Evolutionary conservation across 768 basidiomycete genomes (phyloP), one percentile per base, ranked within the genome.

Genomic region (Suillus subaureus): DNA sequence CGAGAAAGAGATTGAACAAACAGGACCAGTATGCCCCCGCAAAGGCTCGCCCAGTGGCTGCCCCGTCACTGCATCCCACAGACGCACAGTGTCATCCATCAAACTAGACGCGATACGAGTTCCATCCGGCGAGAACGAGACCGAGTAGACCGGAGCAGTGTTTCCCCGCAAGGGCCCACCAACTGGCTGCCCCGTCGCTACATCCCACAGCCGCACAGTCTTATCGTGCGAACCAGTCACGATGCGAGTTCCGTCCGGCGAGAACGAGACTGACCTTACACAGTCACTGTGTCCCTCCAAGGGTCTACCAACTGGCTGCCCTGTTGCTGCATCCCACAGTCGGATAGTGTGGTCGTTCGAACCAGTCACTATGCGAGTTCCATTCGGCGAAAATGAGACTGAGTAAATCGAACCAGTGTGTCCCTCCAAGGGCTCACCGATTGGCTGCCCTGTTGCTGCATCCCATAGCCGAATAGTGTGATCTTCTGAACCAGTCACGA

Each of bases 361-460:
- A 28, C 54, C 61, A 23, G 68, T 66, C 4, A 37, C 67, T n/a
- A 71, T 16, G 6, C 45, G 39, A 11, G 26, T 52, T 15, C 67
- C 67, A 56, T 68, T 61, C n/a, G 70, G 61, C 23, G 70, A 70
- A 42, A 70, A 70, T 18, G 65, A 58, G 35, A 70, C 67, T 5
- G 62, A 68, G 31, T 11, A n/a, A 37, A 71, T 56, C 7, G 7
- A 33, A 28, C 33, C 35, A 28, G 37, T 55, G 63, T 68, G 70
- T 16, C 62, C 70, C n/a, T 65, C 56, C 7, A 67, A 62, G 4
- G 61, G 54, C 13, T 61, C 60, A 28, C 63, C 57, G 26, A 64
- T n/a, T 6, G 40, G 62, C 35, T 60, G 18, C 7, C 69, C 69
- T 18, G 45, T 64, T 42, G 58, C 66, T 28, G 61, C 61, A 57